Base-by-base conservation (phyloP, 495 filamentous ascomycete species). In the Xylaria venustula region DNA sequence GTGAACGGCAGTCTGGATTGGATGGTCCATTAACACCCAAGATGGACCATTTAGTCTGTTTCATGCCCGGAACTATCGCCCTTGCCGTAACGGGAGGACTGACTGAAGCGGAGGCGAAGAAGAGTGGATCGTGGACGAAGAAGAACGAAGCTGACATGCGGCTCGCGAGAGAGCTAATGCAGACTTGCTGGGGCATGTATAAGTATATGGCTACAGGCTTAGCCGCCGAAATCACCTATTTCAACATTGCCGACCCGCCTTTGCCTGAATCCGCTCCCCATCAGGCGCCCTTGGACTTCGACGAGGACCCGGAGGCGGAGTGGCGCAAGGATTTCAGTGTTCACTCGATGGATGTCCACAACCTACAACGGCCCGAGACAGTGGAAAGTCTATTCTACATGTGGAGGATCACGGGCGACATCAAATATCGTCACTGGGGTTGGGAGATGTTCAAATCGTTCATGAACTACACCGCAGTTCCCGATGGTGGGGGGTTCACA, bases 361-460 rank as follows among this genome's bases (percentile, higher is more conserved):
- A 99, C 70, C 79, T 98, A n/a, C 94, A 97, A 77, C 85, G 94
- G 25, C 94, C 94, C 5, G 95, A 98, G 74, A 97, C 94, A 0
- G 86, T 97, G 44, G 94, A 98, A 73, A 93, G 89, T 54, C 78
- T 99, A 49, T 92, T 98, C 73, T 94, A 98, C 75, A 95, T 99
- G 92, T 99, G 93, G 88, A 87, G 94, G 54, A 93, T 99, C 70
- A 99, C 94, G 17, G 92, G 90, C 28, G 93, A 99, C 59, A 79
- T 83, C 25, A 90, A 85, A 63, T 99, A 99, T 73, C 85, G 94
- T 14, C 83, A 97, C 62, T 98, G 94, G 94, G 94, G 95, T 7
- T 99, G 94, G 94, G 87, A 95, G 62, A 98, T 98, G 84, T 99
- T 99, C 78, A 87, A 93, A 75, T 84, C 87, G 1, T 98, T 99